phyloP scores from a whole-genome alignment of 2,329 filamentous ascomycete genomes.

The Fonsecaea pugnacius region DNA sequence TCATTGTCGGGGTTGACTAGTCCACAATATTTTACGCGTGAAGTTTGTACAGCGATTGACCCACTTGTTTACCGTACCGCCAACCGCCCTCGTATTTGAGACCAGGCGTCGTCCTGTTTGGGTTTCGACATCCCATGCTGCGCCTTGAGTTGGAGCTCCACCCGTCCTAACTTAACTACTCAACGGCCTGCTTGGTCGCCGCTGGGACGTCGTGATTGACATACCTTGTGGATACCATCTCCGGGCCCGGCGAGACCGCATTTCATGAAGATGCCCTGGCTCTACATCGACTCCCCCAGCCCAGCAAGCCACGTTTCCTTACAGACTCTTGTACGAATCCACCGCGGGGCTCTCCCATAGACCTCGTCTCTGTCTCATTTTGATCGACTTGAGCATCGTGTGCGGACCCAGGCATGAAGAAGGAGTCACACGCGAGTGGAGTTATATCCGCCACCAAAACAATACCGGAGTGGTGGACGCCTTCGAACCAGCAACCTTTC shows the following conservation, averaged over 20 bases:
- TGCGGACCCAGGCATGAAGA: neutral
- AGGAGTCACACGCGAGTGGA: neutral
- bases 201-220: too few relatives aligned
- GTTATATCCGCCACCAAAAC: neutral
- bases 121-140: neutral
- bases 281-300: neutral
- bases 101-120: neutral
- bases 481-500: neutral
- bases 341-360: too few relatives aligned
- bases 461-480: neutral
- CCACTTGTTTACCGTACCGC: neutral
- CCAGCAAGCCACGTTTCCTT: neutral
- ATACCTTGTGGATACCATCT: too few relatives aligned
- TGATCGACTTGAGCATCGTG: neutral
- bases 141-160: neutral
- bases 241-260: neutral
- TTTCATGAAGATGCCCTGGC: too few relatives aligned
- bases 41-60: neutral
- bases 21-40: neutral
- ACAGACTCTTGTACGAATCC: neutral
- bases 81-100: neutral
- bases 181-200: too few relatives aligned
- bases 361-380: neutral
- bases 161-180: neutral
- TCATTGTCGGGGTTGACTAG: neutral